phyloP scores from a whole-genome alignment of 192 early-diverging fungal species.

The Coemansia sp. region DNA sequence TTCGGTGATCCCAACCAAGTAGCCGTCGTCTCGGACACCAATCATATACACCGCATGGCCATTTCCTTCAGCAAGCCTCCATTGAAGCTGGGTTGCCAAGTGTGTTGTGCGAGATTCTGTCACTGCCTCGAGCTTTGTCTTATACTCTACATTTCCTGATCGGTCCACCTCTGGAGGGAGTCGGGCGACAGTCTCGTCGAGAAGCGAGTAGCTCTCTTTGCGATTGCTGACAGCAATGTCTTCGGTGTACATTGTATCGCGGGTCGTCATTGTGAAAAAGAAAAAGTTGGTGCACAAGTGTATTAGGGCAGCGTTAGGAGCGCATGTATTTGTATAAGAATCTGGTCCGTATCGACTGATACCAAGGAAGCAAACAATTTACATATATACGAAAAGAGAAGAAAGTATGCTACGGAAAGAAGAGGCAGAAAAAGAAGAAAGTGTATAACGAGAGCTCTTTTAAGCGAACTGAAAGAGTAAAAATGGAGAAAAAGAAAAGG shows the following conservation, averaged over 20 bases:
- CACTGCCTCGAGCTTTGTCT: slow-evolving; percentile 54
- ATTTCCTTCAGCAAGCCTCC: slow-evolving; percentile 86
- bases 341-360: background rate
- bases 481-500: background rate
- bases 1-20: slow-evolving; percentile 67
- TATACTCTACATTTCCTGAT: slow-evolving; percentile 90
- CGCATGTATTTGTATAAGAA: background rate
- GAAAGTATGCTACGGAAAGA: background rate
- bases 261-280: slow-evolving; percentile 31
- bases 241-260: slow-evolving; percentile 46
- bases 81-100: slow-evolving; percentile 88
- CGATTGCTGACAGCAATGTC: slow-evolving; percentile 14
- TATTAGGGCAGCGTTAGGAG: background rate
- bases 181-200: slow-evolving; percentile 35
- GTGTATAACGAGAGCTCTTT: background rate
- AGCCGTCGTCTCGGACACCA: slow-evolving; percentile 84
- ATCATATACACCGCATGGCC: slow-evolving; percentile 89
- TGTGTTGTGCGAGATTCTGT: slow-evolving; percentile 66
- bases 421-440: background rate
- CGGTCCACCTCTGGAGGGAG: slow-evolving; percentile 80
- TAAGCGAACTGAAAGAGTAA: background rate
- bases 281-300: background rate
- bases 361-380: background rate
- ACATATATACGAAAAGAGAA: background rate
- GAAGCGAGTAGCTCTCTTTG: slow-evolving; percentile 23